Conservation (phyloP, 805 yeast species). For the Pichia scutulata region DNA sequence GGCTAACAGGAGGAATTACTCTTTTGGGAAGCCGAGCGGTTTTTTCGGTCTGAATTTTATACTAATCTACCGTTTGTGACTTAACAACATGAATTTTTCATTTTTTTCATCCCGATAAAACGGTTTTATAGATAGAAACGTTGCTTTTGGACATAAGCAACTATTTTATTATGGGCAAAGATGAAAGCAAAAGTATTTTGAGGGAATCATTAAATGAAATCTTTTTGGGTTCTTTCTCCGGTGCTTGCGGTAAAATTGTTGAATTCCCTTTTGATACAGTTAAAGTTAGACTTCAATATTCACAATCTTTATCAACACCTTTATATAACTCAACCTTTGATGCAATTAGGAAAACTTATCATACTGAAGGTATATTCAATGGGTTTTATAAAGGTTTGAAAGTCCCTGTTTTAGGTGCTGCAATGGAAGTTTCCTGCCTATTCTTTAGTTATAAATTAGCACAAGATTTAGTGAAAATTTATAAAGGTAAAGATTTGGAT, state of each 20-base stretch:
- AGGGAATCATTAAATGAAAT: constrained; percentile 33
- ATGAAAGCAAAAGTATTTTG: constrained; percentile 11
- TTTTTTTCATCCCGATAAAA: not conserved
- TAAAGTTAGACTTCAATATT: constrained; percentile 71
- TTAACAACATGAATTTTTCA: not conserved
- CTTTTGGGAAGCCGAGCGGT: not conserved
- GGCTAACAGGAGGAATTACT: not conserved
- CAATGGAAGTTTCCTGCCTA: constrained; percentile 78
- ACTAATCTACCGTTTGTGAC: no score
- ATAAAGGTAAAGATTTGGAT: constrained; percentile 14
- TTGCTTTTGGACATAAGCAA: not conserved
- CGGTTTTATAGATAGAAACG: no score
- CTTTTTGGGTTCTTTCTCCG: constrained; percentile 52
- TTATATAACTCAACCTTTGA: constrained; percentile 54
- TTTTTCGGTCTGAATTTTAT: no score
- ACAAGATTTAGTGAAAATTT: constrained; percentile 29
- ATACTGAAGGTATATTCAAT: constrained; percentile 54
- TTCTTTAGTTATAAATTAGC: constrained; percentile 58
- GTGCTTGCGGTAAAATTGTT: constrained; percentile 73
- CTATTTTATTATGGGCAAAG: not conserved
- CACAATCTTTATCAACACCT: constrained; percentile 51
- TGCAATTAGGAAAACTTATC: constrained; percentile 55
- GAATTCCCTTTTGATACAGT: constrained; percentile 93
- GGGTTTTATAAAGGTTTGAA: constrained; percentile 78
- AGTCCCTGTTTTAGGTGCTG: constrained; percentile 84